Percentiles rank a stretch among this genome's conserved stretches.
Evolutionary conservation across 768 basidiomycete genomes (phyloP).

Genomic region (Lyophyllum semitale): DNA sequence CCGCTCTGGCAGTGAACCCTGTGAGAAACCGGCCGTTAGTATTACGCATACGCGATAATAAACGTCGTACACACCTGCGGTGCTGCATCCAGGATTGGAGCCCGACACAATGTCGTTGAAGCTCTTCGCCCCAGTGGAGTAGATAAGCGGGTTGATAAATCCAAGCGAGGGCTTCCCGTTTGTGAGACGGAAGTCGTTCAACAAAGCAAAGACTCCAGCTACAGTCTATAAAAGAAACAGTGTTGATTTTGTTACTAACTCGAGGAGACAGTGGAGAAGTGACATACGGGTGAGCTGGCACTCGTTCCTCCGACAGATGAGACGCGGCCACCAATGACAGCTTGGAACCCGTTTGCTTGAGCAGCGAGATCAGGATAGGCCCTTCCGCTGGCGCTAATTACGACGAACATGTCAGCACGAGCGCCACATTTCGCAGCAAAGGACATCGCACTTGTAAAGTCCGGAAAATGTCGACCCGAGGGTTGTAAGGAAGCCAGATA

Average conservation of each 20-base stretch:
- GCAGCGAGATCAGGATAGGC: slow-evolving; percentile 65
- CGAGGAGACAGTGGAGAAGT: not conserved
- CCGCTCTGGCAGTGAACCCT: slow-evolving; percentile 43
- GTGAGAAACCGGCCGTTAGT: not conserved
- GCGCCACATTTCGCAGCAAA: not conserved
- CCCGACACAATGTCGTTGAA: slow-evolving; percentile 63
- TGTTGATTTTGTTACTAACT: not conserved
- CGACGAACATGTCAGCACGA: not conserved
- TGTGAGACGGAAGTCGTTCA: slow-evolving; percentile 62
- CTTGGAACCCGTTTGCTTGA: slow-evolving; percentile 56
- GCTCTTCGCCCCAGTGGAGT: slow-evolving; percentile 41
- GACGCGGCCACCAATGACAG: slow-evolving; percentile 49
- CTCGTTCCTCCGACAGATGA: slow-evolving; percentile 51
- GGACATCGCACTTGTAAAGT: slow-evolving; percentile 49
- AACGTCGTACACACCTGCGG: slow-evolving; percentile 37
- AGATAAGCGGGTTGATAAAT: slow-evolving; percentile 56
- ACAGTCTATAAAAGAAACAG: slow-evolving; percentile 37
- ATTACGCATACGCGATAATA: not conserved
- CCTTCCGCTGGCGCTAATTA: slow-evolving; percentile 45
- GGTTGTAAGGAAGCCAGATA: slow-evolving; percentile 41
- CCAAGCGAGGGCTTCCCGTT: slow-evolving; percentile 49
- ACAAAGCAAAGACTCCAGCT: slow-evolving; percentile 60
- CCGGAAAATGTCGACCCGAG: slow-evolving; percentile 51
- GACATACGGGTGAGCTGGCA: no score
- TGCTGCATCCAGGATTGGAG: slow-evolving; percentile 64